These are phyloP conservation scores for Fusarium kyushuense DNA, from an alignment of 2,329 filamentous ascomycete species.

Conservation along the genomic window DNA sequence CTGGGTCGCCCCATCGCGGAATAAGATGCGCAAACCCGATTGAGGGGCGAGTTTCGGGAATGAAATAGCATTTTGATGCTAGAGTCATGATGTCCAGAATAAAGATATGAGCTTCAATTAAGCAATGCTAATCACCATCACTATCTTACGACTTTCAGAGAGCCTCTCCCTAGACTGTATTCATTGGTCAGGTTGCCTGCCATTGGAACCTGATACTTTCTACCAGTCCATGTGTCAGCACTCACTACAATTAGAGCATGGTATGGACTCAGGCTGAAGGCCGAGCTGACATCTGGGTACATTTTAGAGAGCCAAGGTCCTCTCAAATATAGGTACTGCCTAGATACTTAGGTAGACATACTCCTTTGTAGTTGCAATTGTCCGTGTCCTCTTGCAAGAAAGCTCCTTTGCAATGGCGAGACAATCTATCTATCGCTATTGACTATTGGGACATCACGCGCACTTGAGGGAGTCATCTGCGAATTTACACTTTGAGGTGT, in stretches of 20 bases:
- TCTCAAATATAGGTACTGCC: no score
- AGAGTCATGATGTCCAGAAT: background rate
- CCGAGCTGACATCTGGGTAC: background rate
- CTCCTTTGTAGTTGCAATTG: background rate
- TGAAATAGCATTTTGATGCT: background rate
- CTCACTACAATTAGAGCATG: background rate
- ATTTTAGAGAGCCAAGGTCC: background rate
- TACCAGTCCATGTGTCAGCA: background rate
- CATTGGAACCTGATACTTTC: background rate
- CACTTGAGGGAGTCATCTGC: slow-evolving; percentile 29
- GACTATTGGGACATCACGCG: slow-evolving; percentile 19
- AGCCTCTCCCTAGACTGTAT: background rate
- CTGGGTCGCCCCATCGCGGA: slow-evolving; percentile 34
- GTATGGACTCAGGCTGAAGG: background rate
- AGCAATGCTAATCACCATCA: background rate
- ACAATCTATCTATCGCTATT: slow-evolving; percentile 22
- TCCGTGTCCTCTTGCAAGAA: slow-evolving; percentile 9
- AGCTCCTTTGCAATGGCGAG: slow-evolving; percentile 33
- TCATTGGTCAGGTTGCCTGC: background rate
- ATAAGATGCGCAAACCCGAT: slow-evolving; percentile 4
- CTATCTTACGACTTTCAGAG: background rate
- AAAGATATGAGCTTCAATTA: background rate
- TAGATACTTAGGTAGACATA: no score
- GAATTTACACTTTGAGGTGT: slow-evolving; percentile 33
- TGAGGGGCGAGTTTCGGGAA: background rate